These are phyloP conservation scores for Cladosporium sp. DNA, from an alignment of 2,329 filamentous ascomycete genomes.

Conservation along the genomic window DNA sequence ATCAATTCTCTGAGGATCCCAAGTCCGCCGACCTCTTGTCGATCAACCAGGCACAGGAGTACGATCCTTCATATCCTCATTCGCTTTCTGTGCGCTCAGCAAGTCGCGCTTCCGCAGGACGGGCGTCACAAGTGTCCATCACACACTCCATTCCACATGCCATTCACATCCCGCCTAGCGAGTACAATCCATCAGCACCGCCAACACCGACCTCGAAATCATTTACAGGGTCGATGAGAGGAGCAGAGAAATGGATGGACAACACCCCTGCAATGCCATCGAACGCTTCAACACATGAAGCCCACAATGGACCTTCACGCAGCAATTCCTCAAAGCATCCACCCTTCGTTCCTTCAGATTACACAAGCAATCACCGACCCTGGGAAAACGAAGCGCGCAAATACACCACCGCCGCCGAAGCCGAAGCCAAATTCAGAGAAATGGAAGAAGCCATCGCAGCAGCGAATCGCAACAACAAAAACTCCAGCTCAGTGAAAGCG, in stretches of 20 bases:
- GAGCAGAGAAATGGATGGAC: not conserved
- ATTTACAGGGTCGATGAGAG: not conserved
- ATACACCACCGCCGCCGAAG: conserved; percentile 22
- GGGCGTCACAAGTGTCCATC: conserved; percentile 5
- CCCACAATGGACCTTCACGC: not conserved
- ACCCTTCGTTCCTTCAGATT: conserved; percentile 35
- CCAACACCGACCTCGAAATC: conserved; percentile 7
- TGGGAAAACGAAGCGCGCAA: conserved; percentile 37
- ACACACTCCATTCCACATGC: conserved; percentile 3
- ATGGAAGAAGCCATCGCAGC: conserved; percentile 28
- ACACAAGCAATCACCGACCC: conserved; percentile 31
- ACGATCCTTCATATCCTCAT: conserved; percentile 9
- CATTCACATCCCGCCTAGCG: conserved; percentile 10
- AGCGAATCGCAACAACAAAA: conserved; percentile 28
- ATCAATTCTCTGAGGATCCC: conserved; percentile 9
- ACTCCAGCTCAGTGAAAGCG: conserved; percentile 32
- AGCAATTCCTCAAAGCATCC: conserved; percentile 23
- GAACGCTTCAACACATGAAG: conserved; percentile 11
- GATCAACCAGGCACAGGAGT: not conserved
- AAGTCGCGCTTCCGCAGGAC: conserved; percentile 10
- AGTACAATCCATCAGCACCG: not conserved
- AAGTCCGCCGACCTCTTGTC: not conserved
- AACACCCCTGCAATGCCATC: conserved; percentile 2
- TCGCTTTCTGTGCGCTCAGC: conserved; percentile 9
- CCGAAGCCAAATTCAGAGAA: conserved; percentile 35